Evolutionary conservation across 179 eudicot species (phyloP), one percentile per base, ranked within the genome.

Genomic region (Vitellaria paradoxa): DNA sequence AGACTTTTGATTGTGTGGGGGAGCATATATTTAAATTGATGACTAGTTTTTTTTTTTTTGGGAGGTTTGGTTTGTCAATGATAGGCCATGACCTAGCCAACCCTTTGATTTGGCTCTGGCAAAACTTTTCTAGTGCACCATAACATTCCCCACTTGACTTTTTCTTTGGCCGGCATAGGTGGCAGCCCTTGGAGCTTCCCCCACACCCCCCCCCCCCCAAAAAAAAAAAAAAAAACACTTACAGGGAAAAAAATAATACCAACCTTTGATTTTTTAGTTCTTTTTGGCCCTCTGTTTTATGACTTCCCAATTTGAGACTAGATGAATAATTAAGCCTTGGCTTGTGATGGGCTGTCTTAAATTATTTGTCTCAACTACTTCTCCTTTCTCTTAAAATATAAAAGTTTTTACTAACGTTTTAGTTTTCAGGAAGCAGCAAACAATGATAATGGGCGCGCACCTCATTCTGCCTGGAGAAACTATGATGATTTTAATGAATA

Each of bases 381-480:
- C 6, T 74, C 12, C 26, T 60, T 37, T 9, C 65, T 72, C 37
- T 68, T 47, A 14, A 40, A 72, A 57, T 21, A 40, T 14, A 23
- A 64, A 30, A 23, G 18, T 23, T 40, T 70, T 52, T 53, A 9
- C 71, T n/a, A 37, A 30, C 52, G 26, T 47, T 24, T 52, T 61
- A 13, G 26, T 68, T 40, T 82, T 73, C 87, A 94, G 99, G 99
- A 96, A 87, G 98, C 99, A 40, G 78, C 65, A 52, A 94, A 87
- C 87, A 96, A 94, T 78, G 87, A 89, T 67, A 92, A 96, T 78
- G 99, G 99, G 53, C 88, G 89, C 59, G 99, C 99, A 73, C 92
- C 98, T 73, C 99, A 96, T 92, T 96, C 99, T 65, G 86, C 90
- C 56, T 96, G 99, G 99, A 96, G 99, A 87, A 96, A 96, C 71